These are phyloP conservation scores for Cladosporium sp. DNA, from an alignment of 2,329 filamentous ascomycete species.

Conservation along the genomic window DNA sequence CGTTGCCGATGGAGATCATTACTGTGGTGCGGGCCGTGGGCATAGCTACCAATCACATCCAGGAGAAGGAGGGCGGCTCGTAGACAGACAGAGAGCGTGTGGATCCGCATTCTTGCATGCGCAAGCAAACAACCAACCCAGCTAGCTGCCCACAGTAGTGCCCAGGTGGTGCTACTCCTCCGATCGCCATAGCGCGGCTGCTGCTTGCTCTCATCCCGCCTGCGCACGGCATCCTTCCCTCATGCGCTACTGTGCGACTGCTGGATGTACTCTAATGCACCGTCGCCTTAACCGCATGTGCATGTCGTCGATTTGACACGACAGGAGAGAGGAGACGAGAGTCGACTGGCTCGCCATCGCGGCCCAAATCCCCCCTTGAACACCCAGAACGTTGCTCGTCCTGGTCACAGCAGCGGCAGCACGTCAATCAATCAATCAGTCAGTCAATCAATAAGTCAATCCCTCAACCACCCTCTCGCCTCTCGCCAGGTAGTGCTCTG, in stretches of 20 bases:
- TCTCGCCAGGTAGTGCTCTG: neutral
- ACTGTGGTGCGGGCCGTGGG: too few relatives aligned
- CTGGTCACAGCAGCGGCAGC: neutral
- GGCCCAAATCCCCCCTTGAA: too few relatives aligned
- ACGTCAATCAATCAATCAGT: constrained; percentile 1
- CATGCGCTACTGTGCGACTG: neutral
- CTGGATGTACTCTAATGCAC: neutral
- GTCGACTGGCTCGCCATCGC: too few relatives aligned
- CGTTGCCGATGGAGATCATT: too few relatives aligned
- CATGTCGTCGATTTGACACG: too few relatives aligned
- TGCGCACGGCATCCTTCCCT: neutral
- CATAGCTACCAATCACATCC: too few relatives aligned
- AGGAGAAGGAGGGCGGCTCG: neutral
- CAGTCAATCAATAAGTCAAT: neutral
- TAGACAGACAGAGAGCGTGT: neutral
- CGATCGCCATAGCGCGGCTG: neutral
- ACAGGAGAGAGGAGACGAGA: too few relatives aligned
- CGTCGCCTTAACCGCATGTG: too few relatives aligned
- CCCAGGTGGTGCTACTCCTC: neutral
- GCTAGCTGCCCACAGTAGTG: too few relatives aligned
- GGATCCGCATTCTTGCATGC: constrained; percentile 9
- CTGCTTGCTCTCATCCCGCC: neutral
- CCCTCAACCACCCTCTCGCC: neutral
- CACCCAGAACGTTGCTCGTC: too few relatives aligned
- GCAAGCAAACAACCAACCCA: constrained; percentile 5